Evolutionary conservation across 2,329 filamentous ascomycete species (phyloP).

Genomic region (Beauveria medogensis): DNA sequence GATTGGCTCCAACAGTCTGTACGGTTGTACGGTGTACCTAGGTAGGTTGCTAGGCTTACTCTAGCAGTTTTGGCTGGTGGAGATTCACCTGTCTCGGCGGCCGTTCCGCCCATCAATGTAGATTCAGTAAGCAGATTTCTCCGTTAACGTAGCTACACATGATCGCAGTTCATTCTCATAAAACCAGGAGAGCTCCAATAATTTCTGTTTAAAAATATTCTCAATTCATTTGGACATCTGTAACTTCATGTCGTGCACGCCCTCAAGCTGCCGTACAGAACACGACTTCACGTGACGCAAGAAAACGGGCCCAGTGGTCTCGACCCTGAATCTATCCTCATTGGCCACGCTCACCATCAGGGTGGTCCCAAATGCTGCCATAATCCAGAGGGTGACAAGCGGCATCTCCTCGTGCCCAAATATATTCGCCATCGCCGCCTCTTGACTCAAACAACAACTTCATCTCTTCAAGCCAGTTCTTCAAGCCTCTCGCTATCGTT

Average conservation of each 20-base stretch:
- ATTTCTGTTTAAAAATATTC: not conserved
- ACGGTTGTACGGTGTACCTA: not conserved
- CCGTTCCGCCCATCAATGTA: no score
- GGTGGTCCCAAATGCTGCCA: slow-evolving; percentile 9
- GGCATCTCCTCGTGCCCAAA: slow-evolving; percentile 7
- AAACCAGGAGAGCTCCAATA: no score
- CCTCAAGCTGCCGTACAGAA: not conserved
- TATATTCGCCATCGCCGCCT: not conserved
- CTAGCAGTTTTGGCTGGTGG: not conserved
- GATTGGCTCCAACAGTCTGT: not conserved
- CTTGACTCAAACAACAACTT: not conserved
- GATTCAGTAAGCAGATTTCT: no score
- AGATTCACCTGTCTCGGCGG: not conserved
- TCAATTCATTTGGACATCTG: not conserved
- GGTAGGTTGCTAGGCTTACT: not conserved
- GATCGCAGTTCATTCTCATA: no score
- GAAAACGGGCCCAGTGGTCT: not conserved
- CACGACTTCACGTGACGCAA: slow-evolving; percentile 8
- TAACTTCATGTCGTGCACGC: not conserved
- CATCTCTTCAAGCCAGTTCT: not conserved
- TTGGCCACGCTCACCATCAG: slow-evolving; percentile 7
- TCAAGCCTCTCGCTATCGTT: not conserved
- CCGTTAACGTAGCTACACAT: no score
- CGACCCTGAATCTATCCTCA: not conserved
- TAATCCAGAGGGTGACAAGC: slow-evolving; percentile 7